Evolutionary conservation across 176 grass and related monocot species (phyloP), one percentile per base, ranked within the genome.

Genomic region (Stipa capillata): DNA sequence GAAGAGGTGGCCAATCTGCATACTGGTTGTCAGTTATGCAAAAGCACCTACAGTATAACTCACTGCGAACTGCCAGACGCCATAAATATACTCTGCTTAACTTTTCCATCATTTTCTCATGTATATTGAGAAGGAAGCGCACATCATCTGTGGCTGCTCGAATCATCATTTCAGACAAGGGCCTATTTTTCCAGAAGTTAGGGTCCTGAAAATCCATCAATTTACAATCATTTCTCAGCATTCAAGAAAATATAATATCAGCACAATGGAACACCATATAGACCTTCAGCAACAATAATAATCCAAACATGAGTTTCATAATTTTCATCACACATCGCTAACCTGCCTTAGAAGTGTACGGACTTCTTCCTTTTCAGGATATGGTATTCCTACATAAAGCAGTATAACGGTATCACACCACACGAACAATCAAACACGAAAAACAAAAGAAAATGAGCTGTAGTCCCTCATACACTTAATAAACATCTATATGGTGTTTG

Each of bases 361-460:
- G 49, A 98, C 88, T 93, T 98, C 96, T 89, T 94, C 96, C 84
- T 98, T 98, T 88, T 98, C 96, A 89, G 91, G 87, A 80, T 98
- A 98, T 39, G 86, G 83, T 69, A 94, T 88, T 85, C 95, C 95
- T 97, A 82, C 83, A 97, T 42, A 76, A 91, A 90, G 76, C 53
- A 91, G 23, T 78, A 60, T 37, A 83, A 85, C 45, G 72, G 52
- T 81, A 81, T 84, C 89, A 91, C 71, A 74, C 55, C 36, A 81
- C 29, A 87, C 13, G 56, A 75, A 80, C 54, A 81, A 84, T 81
- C 76, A 36, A 84, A 80, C 55, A 56, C 18, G 31, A 79, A 79
- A 82, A 45, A 57, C 7, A 70, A 50, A 72, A 84, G 61, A 83
- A 68, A 86, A 80, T 45, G 35, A 39, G n/a, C n/a, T 65, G 18